Evolutionary conservation across 169 alveolate species (phyloP), one percentile per base, ranked within the genome.

Genomic region (Theileria parva): DNA sequence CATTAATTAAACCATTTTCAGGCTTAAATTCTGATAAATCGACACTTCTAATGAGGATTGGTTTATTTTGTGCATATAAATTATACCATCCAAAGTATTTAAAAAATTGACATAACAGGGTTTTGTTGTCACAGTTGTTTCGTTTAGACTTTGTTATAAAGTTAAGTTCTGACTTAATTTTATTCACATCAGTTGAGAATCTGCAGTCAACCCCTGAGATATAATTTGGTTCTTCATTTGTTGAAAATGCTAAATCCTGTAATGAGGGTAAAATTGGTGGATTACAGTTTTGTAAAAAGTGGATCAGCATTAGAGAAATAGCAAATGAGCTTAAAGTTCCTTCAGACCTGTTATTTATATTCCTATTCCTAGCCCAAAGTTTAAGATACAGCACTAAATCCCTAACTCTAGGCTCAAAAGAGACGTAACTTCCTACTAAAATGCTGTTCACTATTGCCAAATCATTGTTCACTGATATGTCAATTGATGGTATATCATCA

Each of bases 271-370:
- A 67, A 32, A 93, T 64, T 30, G 92, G 93, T 7, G 95, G 95
- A 39, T 73, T 86, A 23, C 86, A 84, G 51, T 80, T 64, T 61
- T 93, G 96, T 48, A 93, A 68, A 76, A 87, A 93, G 59, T 93
- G 95, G 65, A 93, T 93, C 34, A 80, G 86, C 93, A 93, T 88
- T 63, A 93, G 70, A 32, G 91, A 79, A 32, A 92, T 74, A 6
- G 96, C 94, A 80, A 92, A 93, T 9, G 95, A 88, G 9, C 94
- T 86, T 53, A 93, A 61, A 61, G 95, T 87, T 48, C 95, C 95
- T 63, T 86, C 81, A 8, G 92, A 89, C 39, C 95, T 53, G 81
- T 93, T 93, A 70, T 91, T 91, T 6, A 93, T 74, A 61, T 86
- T 91, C 76, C 89, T 89, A 23, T 48, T 44, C 67, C 88, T 84